Conservation (phyloP, 768 basidiomycete genomes). For the Lentinus tigrinus region DNA sequence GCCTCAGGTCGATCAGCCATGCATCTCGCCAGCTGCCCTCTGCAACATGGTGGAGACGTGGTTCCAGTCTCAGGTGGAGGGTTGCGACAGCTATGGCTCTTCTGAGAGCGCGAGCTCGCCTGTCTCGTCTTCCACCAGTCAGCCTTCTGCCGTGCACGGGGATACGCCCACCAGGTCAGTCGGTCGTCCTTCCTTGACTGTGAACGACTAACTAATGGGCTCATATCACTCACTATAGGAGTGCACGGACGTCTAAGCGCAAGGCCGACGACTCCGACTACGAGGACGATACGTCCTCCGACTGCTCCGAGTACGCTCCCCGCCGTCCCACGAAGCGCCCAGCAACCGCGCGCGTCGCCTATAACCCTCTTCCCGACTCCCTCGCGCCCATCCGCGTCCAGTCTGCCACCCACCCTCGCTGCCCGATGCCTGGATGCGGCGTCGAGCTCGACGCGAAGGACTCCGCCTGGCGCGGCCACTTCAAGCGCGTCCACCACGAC, state of each 20-base stretch:
- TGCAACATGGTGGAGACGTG: no score
- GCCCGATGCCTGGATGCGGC: constrained; percentile 4
- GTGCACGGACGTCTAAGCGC: neutral
- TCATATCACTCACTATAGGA: neutral
- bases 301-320: neutral
- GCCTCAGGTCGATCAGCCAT: no score
- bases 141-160: neutral
- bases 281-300: neutral
- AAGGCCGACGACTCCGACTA: neutral
- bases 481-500: neutral
- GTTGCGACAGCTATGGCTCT: no score
- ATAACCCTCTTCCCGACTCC: neutral
- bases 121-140: neutral
- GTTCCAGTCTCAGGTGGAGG: no score
- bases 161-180: neutral
- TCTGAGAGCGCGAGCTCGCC: neutral
- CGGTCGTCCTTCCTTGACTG: neutral
- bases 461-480: constrained; percentile 7
- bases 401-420: neutral
- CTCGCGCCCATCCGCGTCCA: neutral
- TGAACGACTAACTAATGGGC: no score
- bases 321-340: neutral
- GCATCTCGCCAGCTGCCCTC: no score
- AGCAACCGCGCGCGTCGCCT: neutral
- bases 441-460: neutral